These are phyloP conservation scores for Neurospora intermedia DNA, from an alignment of 495 filamentous ascomycete species.

Conservation along the genomic window DNA sequence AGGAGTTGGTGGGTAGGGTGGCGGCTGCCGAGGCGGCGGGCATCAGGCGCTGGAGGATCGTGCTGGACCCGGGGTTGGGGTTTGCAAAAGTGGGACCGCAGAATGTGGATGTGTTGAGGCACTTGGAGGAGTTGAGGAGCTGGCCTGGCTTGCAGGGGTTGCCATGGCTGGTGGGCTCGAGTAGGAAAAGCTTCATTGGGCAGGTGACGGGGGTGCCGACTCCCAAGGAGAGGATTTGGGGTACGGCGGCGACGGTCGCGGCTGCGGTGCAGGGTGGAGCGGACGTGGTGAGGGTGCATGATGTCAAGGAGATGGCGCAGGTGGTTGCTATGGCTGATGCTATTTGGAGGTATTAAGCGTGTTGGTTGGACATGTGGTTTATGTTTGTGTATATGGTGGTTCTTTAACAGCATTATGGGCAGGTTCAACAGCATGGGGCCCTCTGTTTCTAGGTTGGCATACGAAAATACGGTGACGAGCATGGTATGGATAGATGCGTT, in stretches of 20 bases:
- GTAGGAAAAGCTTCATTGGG: constrained; percentile 85
- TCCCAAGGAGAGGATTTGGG: constrained; percentile 57
- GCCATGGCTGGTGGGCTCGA: constrained; percentile 85
- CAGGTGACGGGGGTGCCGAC: constrained; percentile 60
- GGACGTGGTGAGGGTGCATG: constrained; percentile 91
- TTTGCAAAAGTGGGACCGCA: constrained; percentile 78
- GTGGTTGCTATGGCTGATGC: constrained; percentile 86
- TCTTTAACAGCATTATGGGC: neutral
- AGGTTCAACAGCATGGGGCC: neutral
- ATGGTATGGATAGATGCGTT: neutral
- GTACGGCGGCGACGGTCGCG: constrained; percentile 80
- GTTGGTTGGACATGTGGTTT: neutral
- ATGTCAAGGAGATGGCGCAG: constrained; percentile 81
- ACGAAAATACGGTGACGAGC: neutral
- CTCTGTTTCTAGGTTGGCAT: neutral
- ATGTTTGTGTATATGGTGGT: neutral
- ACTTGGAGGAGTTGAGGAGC: constrained; percentile 49
- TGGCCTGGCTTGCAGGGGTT: constrained; percentile 57
- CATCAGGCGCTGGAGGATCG: constrained; percentile 82
- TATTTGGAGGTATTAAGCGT: constrained; percentile 53
- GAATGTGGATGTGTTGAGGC: constrained; percentile 68
- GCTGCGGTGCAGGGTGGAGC: constrained; percentile 85
- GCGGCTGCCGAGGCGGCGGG: constrained; percentile 71
- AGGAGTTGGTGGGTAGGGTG: constrained; percentile 61
- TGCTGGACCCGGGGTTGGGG: constrained; percentile 87